Percentiles rank a stretch among this genome's conserved stretches.
These are phyloP conservation scores for Yamagishiella unicocca DNA, from an alignment of 139 green algal species.

Conservation along the genomic window DNA sequence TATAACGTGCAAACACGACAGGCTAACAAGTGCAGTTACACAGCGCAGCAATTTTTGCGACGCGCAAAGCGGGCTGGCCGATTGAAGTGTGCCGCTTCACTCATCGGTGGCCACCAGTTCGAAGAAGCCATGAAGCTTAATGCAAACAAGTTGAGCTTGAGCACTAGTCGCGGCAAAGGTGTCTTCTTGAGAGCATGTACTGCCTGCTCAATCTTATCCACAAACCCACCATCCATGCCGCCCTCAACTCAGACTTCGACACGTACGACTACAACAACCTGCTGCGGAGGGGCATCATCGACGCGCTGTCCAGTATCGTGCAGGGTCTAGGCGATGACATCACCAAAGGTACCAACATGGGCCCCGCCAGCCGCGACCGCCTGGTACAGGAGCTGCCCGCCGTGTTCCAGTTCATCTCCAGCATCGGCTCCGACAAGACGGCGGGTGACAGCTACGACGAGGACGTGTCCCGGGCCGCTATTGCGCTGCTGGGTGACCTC, in stretches of 20 bases:
- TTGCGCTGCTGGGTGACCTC: constrained; percentile 75
- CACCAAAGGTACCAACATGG: constrained; percentile 41
- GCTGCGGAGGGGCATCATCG: constrained; percentile 92
- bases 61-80: too few species aligned
- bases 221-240: background rate
- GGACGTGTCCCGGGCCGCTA: constrained; percentile 59
- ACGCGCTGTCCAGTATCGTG: constrained; percentile 93
- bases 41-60: too few species aligned
- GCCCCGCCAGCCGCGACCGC: constrained; percentile 28
- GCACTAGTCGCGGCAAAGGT: too few species aligned
- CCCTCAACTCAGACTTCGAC: constrained; percentile 82
- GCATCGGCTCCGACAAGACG: constrained; percentile 57
- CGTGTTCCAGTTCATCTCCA: constrained; percentile 64
- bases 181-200: too few species aligned
- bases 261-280: constrained; percentile 94
- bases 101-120: too few species aligned
- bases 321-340: constrained; percentile 60
- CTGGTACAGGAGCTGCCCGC: constrained; percentile 52
- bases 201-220: background rate
- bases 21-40: too few species aligned
- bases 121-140: too few species aligned
- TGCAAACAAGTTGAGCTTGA: too few species aligned
- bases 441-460: constrained; percentile 41
- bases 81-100: too few species aligned
- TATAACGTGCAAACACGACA: too few species aligned